These are phyloP conservation scores for Curvularia sp. DNA, from an alignment of 2,329 filamentous ascomycete species.

Conservation along the genomic window DNA sequence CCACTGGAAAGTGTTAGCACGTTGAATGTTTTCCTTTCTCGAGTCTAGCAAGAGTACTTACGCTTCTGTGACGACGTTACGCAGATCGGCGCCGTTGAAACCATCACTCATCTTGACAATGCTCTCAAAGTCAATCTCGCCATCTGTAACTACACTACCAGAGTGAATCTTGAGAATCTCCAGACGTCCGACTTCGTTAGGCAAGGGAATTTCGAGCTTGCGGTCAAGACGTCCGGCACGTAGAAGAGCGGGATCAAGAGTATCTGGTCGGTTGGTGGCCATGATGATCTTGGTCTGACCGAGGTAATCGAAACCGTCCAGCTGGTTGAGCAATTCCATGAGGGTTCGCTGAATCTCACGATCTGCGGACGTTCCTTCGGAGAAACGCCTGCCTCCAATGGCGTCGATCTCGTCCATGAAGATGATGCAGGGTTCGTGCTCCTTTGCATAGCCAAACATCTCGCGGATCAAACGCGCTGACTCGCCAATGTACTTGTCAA, in stretches of 20 bases:
- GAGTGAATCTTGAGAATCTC: constrained; percentile 99
- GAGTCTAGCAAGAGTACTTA: constrained; percentile 60
- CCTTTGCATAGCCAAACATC: constrained; percentile 99
- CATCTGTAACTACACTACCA: constrained; percentile 82
- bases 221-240: constrained; percentile 92
- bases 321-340: constrained; percentile 98
- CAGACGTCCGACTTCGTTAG: constrained; percentile 93
- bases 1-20: constrained; percentile 64
- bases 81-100: constrained; percentile 93
- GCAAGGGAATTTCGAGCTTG: constrained; percentile 97
- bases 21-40: not conserved
- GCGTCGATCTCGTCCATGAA: constrained; percentile 99
- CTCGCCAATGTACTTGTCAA: constrained; percentile 99
- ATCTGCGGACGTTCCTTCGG: constrained; percentile 95
- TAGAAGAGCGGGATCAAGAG: constrained; percentile 89
- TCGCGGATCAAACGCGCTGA: constrained; percentile 96
- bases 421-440: constrained; percentile 99
- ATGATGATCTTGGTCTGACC: constrained; percentile 99
- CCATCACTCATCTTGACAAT: constrained; percentile 99
- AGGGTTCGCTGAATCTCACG: constrained; percentile 97
- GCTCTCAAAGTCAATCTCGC: constrained; percentile 97
- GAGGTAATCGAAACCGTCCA: constrained; percentile 98
- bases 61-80: constrained; percentile 98
- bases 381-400: constrained; percentile 95
- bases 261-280: constrained; percentile 97